Conservation (phyloP, 2,329 filamentous ascomycete genomes). For the Penicillium sp. region DNA sequence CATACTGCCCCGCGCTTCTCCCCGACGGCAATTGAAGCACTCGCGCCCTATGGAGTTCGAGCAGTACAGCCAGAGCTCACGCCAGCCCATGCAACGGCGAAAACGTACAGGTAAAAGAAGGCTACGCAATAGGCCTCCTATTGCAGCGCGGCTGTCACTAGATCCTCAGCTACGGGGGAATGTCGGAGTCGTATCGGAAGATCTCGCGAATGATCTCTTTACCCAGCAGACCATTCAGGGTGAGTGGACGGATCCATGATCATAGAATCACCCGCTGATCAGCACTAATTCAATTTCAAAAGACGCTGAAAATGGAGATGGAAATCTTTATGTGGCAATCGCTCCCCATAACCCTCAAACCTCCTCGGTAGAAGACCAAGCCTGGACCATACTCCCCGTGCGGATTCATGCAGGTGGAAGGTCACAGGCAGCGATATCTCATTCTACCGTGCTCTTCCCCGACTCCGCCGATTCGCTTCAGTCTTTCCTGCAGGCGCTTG, state of each 20-base stretch:
- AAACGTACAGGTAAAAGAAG: constrained; percentile 44
- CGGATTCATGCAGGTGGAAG: constrained; percentile 44
- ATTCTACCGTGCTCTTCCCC: constrained; percentile 72
- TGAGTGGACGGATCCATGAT: constrained; percentile 22
- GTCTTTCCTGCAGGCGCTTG: constrained; percentile 67
- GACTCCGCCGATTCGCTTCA: constrained; percentile 69
- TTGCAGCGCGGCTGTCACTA: constrained; percentile 73
- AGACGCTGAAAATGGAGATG: constrained; percentile 24
- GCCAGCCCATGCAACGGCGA: constrained; percentile 48
- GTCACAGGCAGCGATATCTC: constrained; percentile 56
- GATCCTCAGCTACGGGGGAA: constrained; percentile 82
- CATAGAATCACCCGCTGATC: neutral
- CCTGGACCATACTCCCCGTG: constrained; percentile 83
- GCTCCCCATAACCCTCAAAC: constrained; percentile 42
- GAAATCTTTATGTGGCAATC: constrained; percentile 43
- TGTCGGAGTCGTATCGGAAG: constrained; percentile 77
- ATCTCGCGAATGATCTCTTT: constrained; percentile 76
- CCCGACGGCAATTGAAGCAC: constrained; percentile 21
- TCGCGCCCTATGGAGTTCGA: constrained; percentile 41
- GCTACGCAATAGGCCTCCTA: constrained; percentile 59
- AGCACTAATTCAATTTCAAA: neutral
- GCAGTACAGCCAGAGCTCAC: constrained; percentile 34
- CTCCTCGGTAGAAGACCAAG: constrained; percentile 51
- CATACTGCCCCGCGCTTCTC: constrained; percentile 6
- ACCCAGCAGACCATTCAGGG: constrained; percentile 53